Evolutionary conservation across 306 rosid species (phyloP), one percentile per base, ranked within the genome.

Genomic region (Lathyrus aphaca): DNA sequence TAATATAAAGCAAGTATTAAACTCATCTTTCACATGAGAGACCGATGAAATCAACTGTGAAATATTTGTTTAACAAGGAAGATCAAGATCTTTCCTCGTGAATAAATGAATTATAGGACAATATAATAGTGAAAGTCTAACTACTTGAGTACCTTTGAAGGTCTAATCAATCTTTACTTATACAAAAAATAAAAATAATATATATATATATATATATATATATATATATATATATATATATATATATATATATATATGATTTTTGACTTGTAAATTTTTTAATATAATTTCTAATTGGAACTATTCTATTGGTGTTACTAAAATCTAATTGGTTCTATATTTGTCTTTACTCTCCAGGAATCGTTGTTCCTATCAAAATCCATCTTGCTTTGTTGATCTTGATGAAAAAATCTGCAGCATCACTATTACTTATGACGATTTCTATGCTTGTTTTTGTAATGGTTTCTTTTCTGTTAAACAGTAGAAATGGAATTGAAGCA

Each of bases 401-500:
- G 62, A 82, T 79, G 86, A 74, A 75, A 69, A 75, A 73, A 27
- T 19, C 54, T 54, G 16, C 68, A 62, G 18, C 9, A 8, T 6
- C 45, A 35, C 9, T 71, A 30, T 29, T 61, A 19, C 12, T 75
- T 44, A 44, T 66, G 44, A 17, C 56, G 11, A 44, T 71, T 72
- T 7, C 19, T 68, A 0, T 35, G 39, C 39, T 35, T 35, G 39
- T 35, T 35, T 35, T 35, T 35, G 39, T 35, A 1, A 35, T 35
- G 11, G 25, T 71, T 72, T 7, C 19, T 68, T 55, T 72, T 55
- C 66, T 79, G 17, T 55, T 78, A 5, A 51, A 67, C 68, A 64
- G 42, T 19, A 59, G 38, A 61, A 71, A 38, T 61, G 72, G 62
- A 55, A 56, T 68, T 45, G 76, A 68, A 18, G 57, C 71, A 64